Base-by-base conservation (phyloP, 768 basidiomycete species). In the Kwoniella pini region DNA sequence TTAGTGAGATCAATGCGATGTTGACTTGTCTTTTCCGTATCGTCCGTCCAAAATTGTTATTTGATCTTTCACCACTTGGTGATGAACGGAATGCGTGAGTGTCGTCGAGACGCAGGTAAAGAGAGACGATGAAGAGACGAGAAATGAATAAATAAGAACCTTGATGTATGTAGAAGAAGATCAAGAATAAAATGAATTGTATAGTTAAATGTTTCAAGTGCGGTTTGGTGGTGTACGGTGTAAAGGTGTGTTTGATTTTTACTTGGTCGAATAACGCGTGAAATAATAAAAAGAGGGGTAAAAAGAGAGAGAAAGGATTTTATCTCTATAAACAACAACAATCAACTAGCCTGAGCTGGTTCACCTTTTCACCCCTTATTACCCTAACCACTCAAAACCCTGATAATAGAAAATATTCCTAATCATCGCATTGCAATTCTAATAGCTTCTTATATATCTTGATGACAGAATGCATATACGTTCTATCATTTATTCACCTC, bases 21-120 rank as follows among this genome's bases (percentile, higher is more conserved):
- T 36, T 36, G 33, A 36, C 45, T n/a, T 28, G 22, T 48, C 19
- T 50, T 33, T 30, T 4, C n/a, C n/a, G 26, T 13, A 50, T 50
- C 48, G 48, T 33, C 48, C 48, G 21, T n/a, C 33, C 7, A 42
- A 33, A 13, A 13, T 13, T 27, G 21, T 13, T 7, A 11, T 50
- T 10, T 31, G 21, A 30, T 19, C 31, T 27, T 6, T 19, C 19
- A 13, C 11, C 12, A 19, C 40, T 12, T 19, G 45, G n/a, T 50
- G 17, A 28, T 24, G 48, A 50, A 13, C 19, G 26, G 48, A n/a
- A 6, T 31, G 21, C 12, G 21, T 50, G 30, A 26, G 19, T 45
- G 54, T 55, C 54, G 54, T 55, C 54, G 42, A 45, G 54, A 55
- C 54, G 54, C 21, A 36, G 33, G 36, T 27, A 55, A 55, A 45